Conservation (phyloP, 192 early-diverging fungal genomes). For the Podila epicladia region DNA sequence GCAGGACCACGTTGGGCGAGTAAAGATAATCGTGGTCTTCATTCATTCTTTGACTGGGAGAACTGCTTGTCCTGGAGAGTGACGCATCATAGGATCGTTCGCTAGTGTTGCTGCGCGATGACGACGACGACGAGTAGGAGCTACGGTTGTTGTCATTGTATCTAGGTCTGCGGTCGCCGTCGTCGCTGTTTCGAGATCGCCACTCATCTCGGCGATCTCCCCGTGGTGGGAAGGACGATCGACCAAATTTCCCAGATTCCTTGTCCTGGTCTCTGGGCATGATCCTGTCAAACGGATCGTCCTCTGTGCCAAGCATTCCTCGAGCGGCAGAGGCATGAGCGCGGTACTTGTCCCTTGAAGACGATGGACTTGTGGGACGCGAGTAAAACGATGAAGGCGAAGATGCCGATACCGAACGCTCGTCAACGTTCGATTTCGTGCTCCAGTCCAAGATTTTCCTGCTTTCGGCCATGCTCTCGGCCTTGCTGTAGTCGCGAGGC, state of each 20-base stretch:
- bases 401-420: too few species aligned
- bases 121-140: neutral
- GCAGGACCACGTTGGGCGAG: conserved; percentile 40
- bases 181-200: neutral
- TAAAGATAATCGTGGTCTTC: conserved; percentile 32
- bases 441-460: neutral
- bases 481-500: neutral
- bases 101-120: neutral
- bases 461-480: neutral
- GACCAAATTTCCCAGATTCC: conserved; percentile 28
- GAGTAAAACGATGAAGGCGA: too few species aligned
- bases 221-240: conserved; percentile 12
- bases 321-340: neutral
- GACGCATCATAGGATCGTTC: conserved; percentile 14
- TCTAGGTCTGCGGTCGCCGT: neutral
- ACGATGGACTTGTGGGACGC: neutral
- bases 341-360: neutral
- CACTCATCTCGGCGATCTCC: neutral
- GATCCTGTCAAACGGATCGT: conserved; percentile 23
- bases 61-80: neutral
- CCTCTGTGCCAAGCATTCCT: conserved; percentile 3
- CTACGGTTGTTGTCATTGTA: neutral
- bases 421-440: neutral
- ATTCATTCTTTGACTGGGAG: conserved; percentile 1
- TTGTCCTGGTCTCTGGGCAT: neutral